Conservation (phyloP, 225 moss, liverwort and hornwort species). For the Pseudisothecium myosuroides region DNA sequence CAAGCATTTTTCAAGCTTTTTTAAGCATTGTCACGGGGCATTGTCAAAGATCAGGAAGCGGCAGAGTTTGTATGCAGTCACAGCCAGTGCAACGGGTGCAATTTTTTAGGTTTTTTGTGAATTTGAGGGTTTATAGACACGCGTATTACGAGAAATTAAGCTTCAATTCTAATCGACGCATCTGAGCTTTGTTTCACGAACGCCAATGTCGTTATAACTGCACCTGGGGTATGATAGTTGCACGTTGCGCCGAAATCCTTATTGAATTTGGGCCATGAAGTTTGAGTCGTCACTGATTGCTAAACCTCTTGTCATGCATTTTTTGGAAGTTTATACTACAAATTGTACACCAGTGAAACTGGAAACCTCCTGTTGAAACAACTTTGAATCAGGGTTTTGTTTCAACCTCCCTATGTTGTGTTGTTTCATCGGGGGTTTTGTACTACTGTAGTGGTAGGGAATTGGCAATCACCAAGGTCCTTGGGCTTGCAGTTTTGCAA, state of each 20-base stretch:
- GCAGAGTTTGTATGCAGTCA: neutral
- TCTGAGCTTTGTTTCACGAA: neutral
- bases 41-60: neutral
- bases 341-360: neutral
- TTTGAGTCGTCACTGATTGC: neutral
- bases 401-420: neutral
- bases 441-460: neutral
- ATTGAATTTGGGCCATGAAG: neutral
- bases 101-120: neutral
- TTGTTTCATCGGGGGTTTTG: neutral
- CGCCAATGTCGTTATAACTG: neutral
- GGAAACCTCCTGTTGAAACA: neutral
- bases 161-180: neutral
- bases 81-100: neutral
- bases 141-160: neutral
- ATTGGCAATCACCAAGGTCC: neutral
- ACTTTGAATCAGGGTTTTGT: neutral
- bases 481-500: neutral
- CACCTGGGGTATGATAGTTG: neutral
- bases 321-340: neutral
- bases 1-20: neutral
- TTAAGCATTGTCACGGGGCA: neutral
- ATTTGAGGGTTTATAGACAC: neutral
- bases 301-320: neutral
- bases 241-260: neutral